Base-by-base conservation (phyloP, 139 green algal genomes). In the Micractinium sp. region DNA sequence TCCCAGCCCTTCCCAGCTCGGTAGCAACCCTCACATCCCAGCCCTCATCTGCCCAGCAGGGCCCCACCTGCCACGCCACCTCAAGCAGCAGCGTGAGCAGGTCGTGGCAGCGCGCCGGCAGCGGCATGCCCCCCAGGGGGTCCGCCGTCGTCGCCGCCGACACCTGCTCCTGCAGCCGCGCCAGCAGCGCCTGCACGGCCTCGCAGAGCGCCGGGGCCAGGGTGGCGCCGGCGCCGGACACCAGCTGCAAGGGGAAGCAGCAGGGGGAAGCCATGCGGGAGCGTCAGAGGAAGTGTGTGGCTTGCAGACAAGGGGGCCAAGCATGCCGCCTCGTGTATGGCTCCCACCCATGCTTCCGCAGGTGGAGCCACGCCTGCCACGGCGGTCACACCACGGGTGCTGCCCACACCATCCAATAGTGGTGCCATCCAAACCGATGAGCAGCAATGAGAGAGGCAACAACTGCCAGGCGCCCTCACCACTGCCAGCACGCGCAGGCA, bases 21-120 rank as follows among this genome's bases (percentile, higher is more conserved):
- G n/a, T n/a, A n/a, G n/a, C n/a, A n/a, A n/a, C n/a, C n/a, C n/a
- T n/a, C 47, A 56, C 9, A 16, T 5, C 47, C 7, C 47, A 56
- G 47, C 47, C 47, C 47, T 56, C 3, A 35, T 27, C 29, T 38
- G 36, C 14, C 69, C 27, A 23, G 20, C 29, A 5, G 25, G 25
- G 61, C 31, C 77, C 61, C 60, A 66, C 87, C 60, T 86, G 60
- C 22, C 66, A 79, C 56, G 92, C 73, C 41, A 94, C 85, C 19
- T 91, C 92, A 35, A 96, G 86, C 80, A 96, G 89, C 67, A 73
- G 25, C 9, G 86, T 76, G 69, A 96, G 92, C 71, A 97, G 90
- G 81, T 87, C 90, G 73, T 92, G 85, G 77, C 92, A 95, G 41
- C 93, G 92, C 41, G 85, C 35, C 20, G 94, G 91, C 29, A 93